Base-by-base conservation (phyloP, 495 filamentous ascomycete species). In the Mycothermus thermophilus region DNA sequence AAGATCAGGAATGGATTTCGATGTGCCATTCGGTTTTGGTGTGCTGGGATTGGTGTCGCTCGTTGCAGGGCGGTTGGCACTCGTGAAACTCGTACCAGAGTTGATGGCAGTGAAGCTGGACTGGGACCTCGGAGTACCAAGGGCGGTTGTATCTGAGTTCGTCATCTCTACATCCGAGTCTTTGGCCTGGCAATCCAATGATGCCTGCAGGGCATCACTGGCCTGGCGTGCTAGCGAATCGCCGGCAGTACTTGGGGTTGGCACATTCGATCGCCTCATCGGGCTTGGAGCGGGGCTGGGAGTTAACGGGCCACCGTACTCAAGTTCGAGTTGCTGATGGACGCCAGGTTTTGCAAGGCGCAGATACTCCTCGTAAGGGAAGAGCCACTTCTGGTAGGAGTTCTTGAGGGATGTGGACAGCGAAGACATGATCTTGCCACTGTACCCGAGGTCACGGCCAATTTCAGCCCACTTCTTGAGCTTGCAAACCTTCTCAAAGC, bases 401-500 rank as follows among this genome's bases (percentile, higher is more conserved):
- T 96, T 99, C 58, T 96, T 99, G 33, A 99, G 72, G 14, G 92
- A 96, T 1, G 90, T 99, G 8, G 90, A 99, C 27, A 99, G 59
- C n/a, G 92, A 96, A 0, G 92, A 96, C 90, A 99, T 99, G 44
- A 99, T 99, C 61, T 99, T 99, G 51, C 90, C 90, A 51, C 90
- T 95, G 60, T 99, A 99, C 34, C 90, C 90, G 13, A 99, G 62
- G 55, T 95, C 88, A 51, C 90, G 79, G 22, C 90, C 90, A 42
- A 99, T 95, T 56, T 99, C 90, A 0, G 90, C 90, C 90, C 90
- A 99, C 64, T 94, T 96, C 58, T 99, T 99, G 32, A 76, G 69
- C 60, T 93, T 95, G 67, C 92, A 96, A 24, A 99, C 90, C 42
- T 77, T 77, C 25, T 93, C 85, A 47, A 99, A 99, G 0, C 90